phyloP scores from a whole-genome alignment of 805 yeast genomes.

The Hanseniaspora occidentalis region DNA sequence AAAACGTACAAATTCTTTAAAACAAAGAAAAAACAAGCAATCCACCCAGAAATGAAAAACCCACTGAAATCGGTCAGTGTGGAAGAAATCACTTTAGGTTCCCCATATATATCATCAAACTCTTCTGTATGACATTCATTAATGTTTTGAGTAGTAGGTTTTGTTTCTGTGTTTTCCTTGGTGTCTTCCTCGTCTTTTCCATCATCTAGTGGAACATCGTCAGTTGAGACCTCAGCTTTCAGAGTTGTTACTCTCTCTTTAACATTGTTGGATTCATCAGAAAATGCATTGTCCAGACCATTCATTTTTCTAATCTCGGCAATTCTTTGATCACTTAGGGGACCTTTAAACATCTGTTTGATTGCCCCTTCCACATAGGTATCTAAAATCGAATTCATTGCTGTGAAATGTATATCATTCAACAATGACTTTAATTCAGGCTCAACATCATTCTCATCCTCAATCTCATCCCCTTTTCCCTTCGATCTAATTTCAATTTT shows the following conservation, averaged over 20 bases:
- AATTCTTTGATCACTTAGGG: slow-evolving; percentile 18
- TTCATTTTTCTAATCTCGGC: slow-evolving; percentile 8
- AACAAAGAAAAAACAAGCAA: slow-evolving; percentile 43
- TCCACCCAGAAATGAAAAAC: slow-evolving; percentile 70
- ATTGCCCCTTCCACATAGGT: slow-evolving; percentile 22
- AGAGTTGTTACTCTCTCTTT: not conserved
- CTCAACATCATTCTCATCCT: not conserved
- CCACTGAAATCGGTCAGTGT: slow-evolving; percentile 45
- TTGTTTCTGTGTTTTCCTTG: no score
- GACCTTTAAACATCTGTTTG: slow-evolving; percentile 18
- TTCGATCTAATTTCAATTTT: not conserved
- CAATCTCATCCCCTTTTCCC: slow-evolving; percentile 2
- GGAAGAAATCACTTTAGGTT: slow-evolving; percentile 4
- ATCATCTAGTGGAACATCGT: no score
- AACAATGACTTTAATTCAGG: slow-evolving; percentile 34
- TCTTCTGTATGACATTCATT: not conserved
- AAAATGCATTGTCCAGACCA: not conserved
- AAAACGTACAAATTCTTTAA: slow-evolving; percentile 43
- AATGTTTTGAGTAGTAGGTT: no score
- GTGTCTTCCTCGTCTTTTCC: not conserved
- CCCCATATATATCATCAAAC: not conserved
- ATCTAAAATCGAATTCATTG: slow-evolving; percentile 41
- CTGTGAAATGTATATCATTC: slow-evolving; percentile 37
- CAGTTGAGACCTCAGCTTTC: no score
- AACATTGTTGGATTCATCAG: not conserved